Evolutionary conservation across 352 stramenopile genomes (phyloP), one percentile per base, ranked within the genome.

Genomic region (Phytophthora pluvialis): DNA sequence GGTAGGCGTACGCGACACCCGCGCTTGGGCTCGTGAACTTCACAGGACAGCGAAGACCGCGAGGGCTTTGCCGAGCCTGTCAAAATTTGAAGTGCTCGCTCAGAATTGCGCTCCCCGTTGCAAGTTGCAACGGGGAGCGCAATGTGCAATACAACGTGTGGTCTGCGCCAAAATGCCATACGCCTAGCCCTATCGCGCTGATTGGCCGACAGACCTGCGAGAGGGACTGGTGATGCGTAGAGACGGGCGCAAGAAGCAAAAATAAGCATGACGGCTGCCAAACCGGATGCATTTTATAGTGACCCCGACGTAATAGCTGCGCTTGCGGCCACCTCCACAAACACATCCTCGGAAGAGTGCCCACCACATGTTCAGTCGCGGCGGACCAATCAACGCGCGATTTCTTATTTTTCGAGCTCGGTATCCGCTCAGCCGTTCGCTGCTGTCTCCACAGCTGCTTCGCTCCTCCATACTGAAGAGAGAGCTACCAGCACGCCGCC

Each of bases 1-100:
- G 60, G 60, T 67, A 67, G n/a, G 42, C 6, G 49, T 69, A 64
- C 53, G 60, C 53, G 60, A 69, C 60, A 64, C 43, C 52, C 15
- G 51, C 51, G n/a, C 33, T 54, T 32, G 52, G 47, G 26, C 11
- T 58, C 16, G 38, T 40, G 21, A 21, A 21, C 21, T 21, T 21
- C 21, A 21, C 21, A 2, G 21, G 1, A 21, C 21, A 21, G n/a
- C n/a, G 57, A 65, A 65, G 60, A 64, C 60, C 60, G 35, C 60
- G 21, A 48, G 53, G 44, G 60, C 60, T 69, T 69, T 69, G 52
- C 60, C 40, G 21, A n/a, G 16, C 5, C 29, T 35, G 26, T 11
- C 8, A 42, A 42, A 42, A 18, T 16, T 42, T 42, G 35, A 21
- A 21, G 21, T 60, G 52, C 42, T 51, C 25, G 25, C 15, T 1